A percentile compares a stretch with the other conserved stretches of the same genome.
Evolutionary conservation across 305 asterid genomes (phyloP).

Genomic region (Plantago rigida): DNA sequence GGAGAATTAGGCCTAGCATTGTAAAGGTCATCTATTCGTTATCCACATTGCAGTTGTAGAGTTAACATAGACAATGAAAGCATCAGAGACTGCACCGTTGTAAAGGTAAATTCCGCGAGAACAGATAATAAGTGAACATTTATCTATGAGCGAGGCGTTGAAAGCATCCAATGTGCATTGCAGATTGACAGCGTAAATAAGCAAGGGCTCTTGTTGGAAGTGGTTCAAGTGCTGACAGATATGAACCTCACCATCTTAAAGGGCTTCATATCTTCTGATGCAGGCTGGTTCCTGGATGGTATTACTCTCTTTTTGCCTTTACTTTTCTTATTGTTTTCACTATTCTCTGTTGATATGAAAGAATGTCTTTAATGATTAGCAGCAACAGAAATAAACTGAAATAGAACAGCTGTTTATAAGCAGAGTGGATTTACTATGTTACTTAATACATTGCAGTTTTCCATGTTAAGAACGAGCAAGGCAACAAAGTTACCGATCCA

Average conservation of each 20-base stretch:
- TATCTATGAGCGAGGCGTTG: neutral
- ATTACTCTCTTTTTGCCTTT: neutral
- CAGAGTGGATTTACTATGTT: constrained; percentile 11
- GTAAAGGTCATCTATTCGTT: neutral
- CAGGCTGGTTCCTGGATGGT: constrained; percentile 88
- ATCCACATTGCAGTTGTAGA: constrained; percentile 43
- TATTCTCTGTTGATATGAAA: neutral
- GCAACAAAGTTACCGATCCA: constrained; percentile 56
- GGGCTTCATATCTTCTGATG: constrained; percentile 73
- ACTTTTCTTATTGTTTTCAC: neutral
- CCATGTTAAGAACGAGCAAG: constrained; percentile 57
- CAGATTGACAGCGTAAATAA: constrained; percentile 66
- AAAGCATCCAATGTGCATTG: neutral
- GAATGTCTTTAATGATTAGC: too few relatives aligned
- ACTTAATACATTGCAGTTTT: constrained; percentile 38
- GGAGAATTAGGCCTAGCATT: neutral
- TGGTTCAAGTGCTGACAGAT: constrained; percentile 68
- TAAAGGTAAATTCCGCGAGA: constrained; percentile 34
- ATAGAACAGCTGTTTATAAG: neutral
- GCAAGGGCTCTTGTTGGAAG: constrained; percentile 67
- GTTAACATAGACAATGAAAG: constrained; percentile 59
- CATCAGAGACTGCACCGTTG: constrained; percentile 47
- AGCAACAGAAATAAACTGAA: too few relatives aligned
- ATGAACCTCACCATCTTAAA: constrained; percentile 59
- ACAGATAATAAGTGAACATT: too few relatives aligned